Percentiles rank a stretch among this genome's conserved stretches.
phyloP scores from a whole-genome alignment of 1,139 yeast genomes.

The Kodamaea plutei region DNA sequence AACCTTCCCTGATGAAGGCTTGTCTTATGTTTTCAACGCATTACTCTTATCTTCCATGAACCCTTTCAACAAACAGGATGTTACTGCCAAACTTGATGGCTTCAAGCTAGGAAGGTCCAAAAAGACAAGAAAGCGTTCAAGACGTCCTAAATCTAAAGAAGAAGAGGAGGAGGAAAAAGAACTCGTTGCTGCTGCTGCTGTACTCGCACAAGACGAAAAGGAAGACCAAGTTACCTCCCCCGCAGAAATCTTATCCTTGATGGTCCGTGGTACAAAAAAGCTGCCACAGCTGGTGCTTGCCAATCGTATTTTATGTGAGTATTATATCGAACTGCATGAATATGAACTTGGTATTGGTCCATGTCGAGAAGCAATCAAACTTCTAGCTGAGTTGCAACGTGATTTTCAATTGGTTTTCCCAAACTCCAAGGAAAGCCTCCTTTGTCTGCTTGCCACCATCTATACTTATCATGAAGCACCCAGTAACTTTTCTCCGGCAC shows the following conservation, averaged over 20 bases:
- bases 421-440: conserved; percentile 55
- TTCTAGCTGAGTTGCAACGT: conserved; percentile 48
- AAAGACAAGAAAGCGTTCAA: conserved; percentile 5
- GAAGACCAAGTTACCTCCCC: conserved; percentile 26
- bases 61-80: conserved; percentile 41
- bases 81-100: conserved; percentile 13
- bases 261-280: conserved; percentile 51
- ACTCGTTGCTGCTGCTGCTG: conserved; percentile 9
- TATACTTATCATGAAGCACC: conserved; percentile 89
- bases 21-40: conserved; percentile 61
- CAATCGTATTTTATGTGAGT: conserved; percentile 60
- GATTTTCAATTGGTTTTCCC: conserved; percentile 44
- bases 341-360: conserved; percentile 59
- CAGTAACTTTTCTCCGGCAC: conserved; percentile 73
- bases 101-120: conserved; percentile 4
- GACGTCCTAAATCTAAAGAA: conserved; percentile 6
- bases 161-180: conserved; percentile 10
- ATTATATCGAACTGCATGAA: conserved; percentile 57
- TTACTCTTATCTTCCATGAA: conserved; percentile 65
- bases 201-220: conserved; percentile 12
- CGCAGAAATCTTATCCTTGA: conserved; percentile 50
- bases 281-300: conserved; percentile 52
- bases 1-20: conserved; percentile 56
- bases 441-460: conserved; percentile 67
- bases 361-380: conserved; percentile 58